A percentile compares a stretch with the other conserved stretches of the same genome.
phyloP scores from a whole-genome alignment of 192 early-diverging fungal species.

The Podila horticola region DNA sequence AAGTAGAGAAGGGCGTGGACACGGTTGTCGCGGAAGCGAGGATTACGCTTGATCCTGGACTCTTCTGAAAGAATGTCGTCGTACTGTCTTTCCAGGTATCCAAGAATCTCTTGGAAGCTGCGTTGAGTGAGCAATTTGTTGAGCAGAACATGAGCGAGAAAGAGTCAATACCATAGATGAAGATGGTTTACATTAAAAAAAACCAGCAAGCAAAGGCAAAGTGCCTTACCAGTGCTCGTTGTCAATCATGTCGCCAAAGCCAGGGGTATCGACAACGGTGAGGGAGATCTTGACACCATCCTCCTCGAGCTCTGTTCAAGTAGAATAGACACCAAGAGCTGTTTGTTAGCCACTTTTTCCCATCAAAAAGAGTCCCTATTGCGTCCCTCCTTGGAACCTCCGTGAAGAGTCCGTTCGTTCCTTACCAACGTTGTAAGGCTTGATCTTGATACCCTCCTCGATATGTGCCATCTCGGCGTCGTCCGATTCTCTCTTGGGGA shows the following conservation, averaged over 20 bases:
- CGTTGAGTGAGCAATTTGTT: conserved; percentile 2
- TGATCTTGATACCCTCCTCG: conserved; percentile 88
- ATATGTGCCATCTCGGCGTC: conserved; percentile 80
- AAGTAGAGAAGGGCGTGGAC: conserved; percentile 98
- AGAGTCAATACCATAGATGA: too few relatives aligned
- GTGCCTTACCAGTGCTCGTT: conserved; percentile 85
- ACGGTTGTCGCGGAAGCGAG: conserved; percentile 92
- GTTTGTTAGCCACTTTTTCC: background rate
- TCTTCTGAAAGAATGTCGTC: conserved; percentile 94
- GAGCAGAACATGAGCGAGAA: background rate
- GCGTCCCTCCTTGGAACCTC: background rate
- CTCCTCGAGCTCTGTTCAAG: conserved; percentile 88
- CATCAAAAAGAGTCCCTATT: background rate
- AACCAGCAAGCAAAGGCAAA: background rate
- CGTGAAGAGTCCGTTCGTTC: background rate
- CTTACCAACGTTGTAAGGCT: conserved; percentile 85
- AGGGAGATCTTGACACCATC: conserved; percentile 97
- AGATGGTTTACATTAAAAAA: background rate
- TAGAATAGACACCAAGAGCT: background rate
- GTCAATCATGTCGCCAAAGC: conserved; percentile 98
- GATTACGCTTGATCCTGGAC: conserved; percentile 84
- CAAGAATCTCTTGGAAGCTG: conserved; percentile 93
- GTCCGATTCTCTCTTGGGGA: conserved; percentile 71
- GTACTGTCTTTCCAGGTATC: conserved; percentile 94
- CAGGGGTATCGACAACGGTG: conserved; percentile 98